phyloP scores from a whole-genome alignment of 2,329 filamentous ascomycete genomes.

The Myotisia sp. region DNA sequence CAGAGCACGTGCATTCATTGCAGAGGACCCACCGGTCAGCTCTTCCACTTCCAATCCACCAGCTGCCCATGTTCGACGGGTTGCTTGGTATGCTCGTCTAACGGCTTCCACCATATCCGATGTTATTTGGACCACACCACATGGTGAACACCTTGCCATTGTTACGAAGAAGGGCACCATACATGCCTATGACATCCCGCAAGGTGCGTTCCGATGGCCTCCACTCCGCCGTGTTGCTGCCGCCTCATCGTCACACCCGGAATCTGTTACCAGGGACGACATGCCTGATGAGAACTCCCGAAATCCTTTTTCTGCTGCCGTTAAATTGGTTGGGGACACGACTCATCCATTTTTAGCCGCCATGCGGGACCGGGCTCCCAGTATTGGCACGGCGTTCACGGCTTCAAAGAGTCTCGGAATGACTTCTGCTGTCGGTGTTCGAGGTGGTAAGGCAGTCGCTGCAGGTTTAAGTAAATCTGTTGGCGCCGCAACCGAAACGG shows the following conservation, averaged over 20 bases:
- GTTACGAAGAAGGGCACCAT: constrained; percentile 91
- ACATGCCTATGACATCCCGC: constrained; percentile 77
- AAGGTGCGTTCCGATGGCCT: constrained; percentile 74
- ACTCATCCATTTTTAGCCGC: constrained; percentile 52
- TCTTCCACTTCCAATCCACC: constrained; percentile 14
- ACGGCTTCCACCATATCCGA: constrained; percentile 85
- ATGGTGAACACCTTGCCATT: constrained; percentile 70
- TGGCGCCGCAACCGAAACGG: constrained; percentile 34
- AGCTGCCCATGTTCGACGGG: constrained; percentile 50
- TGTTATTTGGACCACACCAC: constrained; percentile 70
- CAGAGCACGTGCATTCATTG: constrained; percentile 24
- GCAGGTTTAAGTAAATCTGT: constrained; percentile 38
- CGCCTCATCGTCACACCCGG: constrained; percentile 35
- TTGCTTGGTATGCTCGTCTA: constrained; percentile 80
- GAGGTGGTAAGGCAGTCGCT: constrained; percentile 36
- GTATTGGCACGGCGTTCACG: constrained; percentile 31
- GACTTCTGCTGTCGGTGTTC: constrained; percentile 33
- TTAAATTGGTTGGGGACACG: constrained; percentile 50
- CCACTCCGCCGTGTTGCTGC: constrained; percentile 41
- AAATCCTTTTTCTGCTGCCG: constrained; percentile 51
- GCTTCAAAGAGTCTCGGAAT: constrained; percentile 32
- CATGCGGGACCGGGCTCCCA: constrained; percentile 42
- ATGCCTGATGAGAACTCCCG: constrained; percentile 30
- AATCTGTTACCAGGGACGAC: constrained; percentile 35
- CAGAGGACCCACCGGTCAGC: constrained; percentile 21